Evolutionary conservation across 805 yeast genomes (phyloP).

Genomic region (Candida incommunis): DNA sequence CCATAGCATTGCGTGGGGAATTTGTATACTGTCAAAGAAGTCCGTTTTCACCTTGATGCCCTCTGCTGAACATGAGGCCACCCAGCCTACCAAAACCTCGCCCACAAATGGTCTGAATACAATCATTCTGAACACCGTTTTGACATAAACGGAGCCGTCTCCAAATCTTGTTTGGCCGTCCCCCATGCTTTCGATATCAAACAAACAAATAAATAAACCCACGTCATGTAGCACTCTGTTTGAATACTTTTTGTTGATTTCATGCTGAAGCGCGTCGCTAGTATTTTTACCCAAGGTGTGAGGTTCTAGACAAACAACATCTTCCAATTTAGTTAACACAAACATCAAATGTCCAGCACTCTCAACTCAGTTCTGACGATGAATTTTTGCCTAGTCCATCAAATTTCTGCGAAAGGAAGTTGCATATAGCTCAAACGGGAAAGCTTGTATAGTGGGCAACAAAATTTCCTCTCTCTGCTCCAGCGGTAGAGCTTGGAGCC

Average conservation of each 20-base stretch:
- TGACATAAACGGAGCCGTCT: constrained; percentile 78
- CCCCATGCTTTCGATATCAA: constrained; percentile 68
- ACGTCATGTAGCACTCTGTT: constrained; percentile 72
- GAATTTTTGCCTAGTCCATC: too few species aligned
- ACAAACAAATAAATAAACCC: constrained; percentile 73
- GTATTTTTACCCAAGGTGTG: constrained; percentile 63
- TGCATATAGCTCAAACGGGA: too few species aligned
- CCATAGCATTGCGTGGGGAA: constrained; percentile 71
- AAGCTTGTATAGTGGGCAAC: too few species aligned
- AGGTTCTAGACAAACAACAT: constrained; percentile 81
- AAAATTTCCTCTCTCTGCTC: too few species aligned
- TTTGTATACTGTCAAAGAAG: constrained; percentile 82
- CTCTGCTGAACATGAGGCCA: constrained; percentile 71
- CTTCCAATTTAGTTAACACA: constrained; percentile 65
- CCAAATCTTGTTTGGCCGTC: constrained; percentile 91
- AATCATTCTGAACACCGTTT: constrained; percentile 53
- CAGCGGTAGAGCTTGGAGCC: too few species aligned
- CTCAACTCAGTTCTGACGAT: too few species aligned
- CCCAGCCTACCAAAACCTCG: constrained; percentile 86
- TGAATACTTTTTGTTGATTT: constrained; percentile 70
- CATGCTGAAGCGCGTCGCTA: constrained; percentile 59
- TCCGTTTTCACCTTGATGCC: constrained; percentile 77
- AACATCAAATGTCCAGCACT: too few species aligned
- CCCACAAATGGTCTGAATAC: constrained; percentile 93
- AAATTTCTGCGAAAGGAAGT: too few species aligned